phyloP scores from a whole-genome alignment of 768 basidiomycete genomes.

The Suillus brevipes region DNA sequence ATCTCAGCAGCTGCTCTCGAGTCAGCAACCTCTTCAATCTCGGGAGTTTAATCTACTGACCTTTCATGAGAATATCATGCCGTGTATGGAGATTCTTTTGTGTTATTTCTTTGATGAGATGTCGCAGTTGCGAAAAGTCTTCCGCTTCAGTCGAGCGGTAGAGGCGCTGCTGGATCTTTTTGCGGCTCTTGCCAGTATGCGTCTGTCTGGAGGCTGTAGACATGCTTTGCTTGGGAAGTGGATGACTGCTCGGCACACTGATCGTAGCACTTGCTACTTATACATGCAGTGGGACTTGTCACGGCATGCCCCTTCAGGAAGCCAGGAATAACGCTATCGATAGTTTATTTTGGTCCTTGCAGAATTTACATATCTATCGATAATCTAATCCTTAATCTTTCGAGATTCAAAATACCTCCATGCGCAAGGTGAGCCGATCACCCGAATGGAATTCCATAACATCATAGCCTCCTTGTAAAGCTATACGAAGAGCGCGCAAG shows the following conservation, averaged over 20 bases:
- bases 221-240: not conserved
- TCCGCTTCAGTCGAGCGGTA: constrained; percentile 1
- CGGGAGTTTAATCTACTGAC: not conserved
- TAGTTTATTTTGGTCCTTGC: not conserved
- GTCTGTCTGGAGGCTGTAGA: not conserved
- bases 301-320: not conserved
- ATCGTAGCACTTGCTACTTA: not conserved
- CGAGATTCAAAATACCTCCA: not conserved
- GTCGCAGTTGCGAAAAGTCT: not conserved
- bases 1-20: not conserved
- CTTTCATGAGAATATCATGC: not conserved
- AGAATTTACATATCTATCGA: not conserved
- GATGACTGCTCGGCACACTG: not conserved
- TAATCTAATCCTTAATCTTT: not conserved
- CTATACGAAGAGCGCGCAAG: not conserved
- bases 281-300: not conserved
- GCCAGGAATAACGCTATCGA: not conserved
- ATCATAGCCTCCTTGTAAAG: not conserved
- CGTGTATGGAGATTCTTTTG: not conserved
- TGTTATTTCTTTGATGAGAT: not conserved
- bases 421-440: not conserved
- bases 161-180: not conserved
- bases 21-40: not conserved
- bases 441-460: not conserved
- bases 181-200: not conserved